These are phyloP conservation scores for Termitomyces sp. DNA, from an alignment of 768 basidiomycete species.

Conservation along the genomic window DNA sequence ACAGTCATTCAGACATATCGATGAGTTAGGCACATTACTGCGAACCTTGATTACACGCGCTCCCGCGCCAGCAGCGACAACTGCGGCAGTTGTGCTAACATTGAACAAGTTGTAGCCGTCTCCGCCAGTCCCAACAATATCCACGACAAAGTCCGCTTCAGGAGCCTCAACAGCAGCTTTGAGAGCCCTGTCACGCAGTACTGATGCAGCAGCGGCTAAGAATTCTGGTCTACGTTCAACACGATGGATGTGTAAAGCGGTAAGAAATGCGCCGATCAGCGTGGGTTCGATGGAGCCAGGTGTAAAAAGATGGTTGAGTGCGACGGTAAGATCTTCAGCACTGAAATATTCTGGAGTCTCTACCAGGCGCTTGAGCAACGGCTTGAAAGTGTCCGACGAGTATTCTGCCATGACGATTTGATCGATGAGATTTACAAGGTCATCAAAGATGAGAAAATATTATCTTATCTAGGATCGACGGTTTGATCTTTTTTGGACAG, in stretches of 20 bases:
- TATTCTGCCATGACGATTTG: slow-evolving; percentile 15
- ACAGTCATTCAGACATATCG: not conserved
- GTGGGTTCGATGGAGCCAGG: slow-evolving; percentile 57
- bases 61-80: slow-evolving; percentile 93
- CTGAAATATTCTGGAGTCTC: slow-evolving; percentile 80
- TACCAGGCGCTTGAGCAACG: slow-evolving; percentile 69
- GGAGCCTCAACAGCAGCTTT: slow-evolving; percentile 51
- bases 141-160: slow-evolving; percentile 65
- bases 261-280: slow-evolving; percentile 87
- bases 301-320: slow-evolving; percentile 71
- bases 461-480: not conserved
- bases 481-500: too few relatives aligned
- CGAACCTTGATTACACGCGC: slow-evolving; percentile 86
- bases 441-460: not conserved
- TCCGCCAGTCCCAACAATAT: slow-evolving; percentile 89
- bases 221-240: slow-evolving; percentile 72
- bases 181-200: slow-evolving; percentile 65
- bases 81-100: slow-evolving; percentile 89
- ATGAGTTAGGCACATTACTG: not conserved
- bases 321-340: slow-evolving; percentile 61
- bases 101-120: slow-evolving; percentile 97
- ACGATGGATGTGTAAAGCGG: slow-evolving; percentile 75
- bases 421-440: not conserved
- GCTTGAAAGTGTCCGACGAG: slow-evolving; percentile 55
- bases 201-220: slow-evolving; percentile 72